Evolutionary conservation across 2,329 filamentous ascomycete species (phyloP), one percentile per base, ranked within the genome.

Genomic region (Pseudogymnoascus sp.): DNA sequence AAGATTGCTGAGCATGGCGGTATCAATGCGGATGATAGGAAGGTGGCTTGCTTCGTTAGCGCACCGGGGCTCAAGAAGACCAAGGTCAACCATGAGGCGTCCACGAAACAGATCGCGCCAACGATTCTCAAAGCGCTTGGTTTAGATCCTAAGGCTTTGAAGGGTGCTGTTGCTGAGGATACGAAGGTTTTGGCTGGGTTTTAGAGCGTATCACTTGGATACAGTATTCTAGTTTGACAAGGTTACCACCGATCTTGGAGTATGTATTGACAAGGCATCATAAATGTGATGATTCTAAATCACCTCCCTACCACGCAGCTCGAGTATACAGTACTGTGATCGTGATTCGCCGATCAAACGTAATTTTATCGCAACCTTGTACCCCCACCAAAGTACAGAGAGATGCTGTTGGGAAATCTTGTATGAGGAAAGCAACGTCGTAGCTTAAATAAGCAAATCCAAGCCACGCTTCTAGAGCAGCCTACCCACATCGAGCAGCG

Each of bases 1-100:
- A 73, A 73, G 62, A 69, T 71, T 36, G 70, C 68, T 14, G 70
- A 72, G 63, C 70, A 72, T 59, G 70, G 70, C n/a, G 70, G 70
- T 5, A 59, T 72, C 3, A 70, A 66, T 43, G 64, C 65, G 12
- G 67, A 72, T 61, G 70, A 72, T 61, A 62, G 70, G 40, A 62
- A 68, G 5, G 69, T 72, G n/a, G 69, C 69, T 5, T 71, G 68
- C 49, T 68, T 71, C 59, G 63, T 68, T 11, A 68, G 67, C 56
- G 67, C 65, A 43, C 64, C 68, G 3, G 60, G 62, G 14, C 31
- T 72, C 7, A 46, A 65, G 42, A 65, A 64, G 63, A 65, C 31
- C 14, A 60, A 62, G 12, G 66, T 66, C 63, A 43, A 56, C 18
- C 59, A 66, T 8, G 18, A 63, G 36, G 66, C 68, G n/a, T 62